phyloP scores from a whole-genome alignment of 768 basidiomycete genomes.

The Amanita rubescens region DNA sequence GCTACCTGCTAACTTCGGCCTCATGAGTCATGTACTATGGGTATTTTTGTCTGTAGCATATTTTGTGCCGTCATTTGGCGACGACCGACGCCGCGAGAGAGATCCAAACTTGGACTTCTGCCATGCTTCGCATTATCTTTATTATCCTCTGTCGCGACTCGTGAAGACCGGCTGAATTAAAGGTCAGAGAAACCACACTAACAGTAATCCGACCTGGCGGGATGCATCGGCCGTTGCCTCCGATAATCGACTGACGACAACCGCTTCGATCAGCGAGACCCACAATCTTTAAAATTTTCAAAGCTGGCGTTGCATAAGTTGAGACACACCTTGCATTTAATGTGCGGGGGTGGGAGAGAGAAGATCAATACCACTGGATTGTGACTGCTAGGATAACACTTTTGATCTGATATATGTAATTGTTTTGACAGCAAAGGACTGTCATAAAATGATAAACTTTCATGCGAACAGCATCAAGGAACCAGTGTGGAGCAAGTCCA shows the following conservation, averaged over 20 bases:
- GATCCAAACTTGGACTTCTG: neutral
- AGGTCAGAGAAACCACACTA: neutral
- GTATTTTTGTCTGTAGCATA: neutral
- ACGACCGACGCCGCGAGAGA: neutral
- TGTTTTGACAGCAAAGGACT: neutral
- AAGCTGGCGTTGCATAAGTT: too few species aligned
- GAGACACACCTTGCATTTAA: neutral
- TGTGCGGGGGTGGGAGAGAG: too few species aligned
- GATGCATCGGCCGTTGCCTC: slow-evolving; percentile 2
- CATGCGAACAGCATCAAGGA: neutral
- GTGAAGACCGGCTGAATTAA: neutral
- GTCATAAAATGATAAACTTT: neutral
- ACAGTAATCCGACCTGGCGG: neutral
- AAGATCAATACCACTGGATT: neutral
- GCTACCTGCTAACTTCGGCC: neutral
- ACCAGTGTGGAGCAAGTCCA: neutral
- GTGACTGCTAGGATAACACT: neutral
- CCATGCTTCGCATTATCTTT: neutral
- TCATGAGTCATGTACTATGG: neutral
- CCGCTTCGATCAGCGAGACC: neutral
- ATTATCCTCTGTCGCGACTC: neutral
- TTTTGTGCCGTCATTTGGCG: neutral
- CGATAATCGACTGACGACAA: neutral
- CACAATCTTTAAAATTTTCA: too few species aligned
- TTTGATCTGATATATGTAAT: neutral